Conservation (phyloP, 2,329 filamentous ascomycete species). For the Proliferodiscus dingleyae region DNA sequence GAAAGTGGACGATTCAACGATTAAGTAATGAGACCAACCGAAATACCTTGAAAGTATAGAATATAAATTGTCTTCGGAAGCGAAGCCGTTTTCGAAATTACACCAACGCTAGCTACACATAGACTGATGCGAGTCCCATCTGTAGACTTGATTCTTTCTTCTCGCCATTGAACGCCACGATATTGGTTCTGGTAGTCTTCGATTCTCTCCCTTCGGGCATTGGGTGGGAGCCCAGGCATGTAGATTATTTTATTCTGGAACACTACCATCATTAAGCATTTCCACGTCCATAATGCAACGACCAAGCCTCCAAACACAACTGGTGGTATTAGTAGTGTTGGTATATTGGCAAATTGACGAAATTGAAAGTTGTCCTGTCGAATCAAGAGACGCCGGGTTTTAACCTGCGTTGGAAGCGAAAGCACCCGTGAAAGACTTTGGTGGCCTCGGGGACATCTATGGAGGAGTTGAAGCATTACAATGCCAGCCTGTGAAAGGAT, state of each 20-base stretch:
- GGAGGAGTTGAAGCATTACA: no score
- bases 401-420: no score
- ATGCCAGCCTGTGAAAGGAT: no score
- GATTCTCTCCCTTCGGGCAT: conserved; percentile 62
- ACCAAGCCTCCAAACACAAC: conserved; percentile 62
- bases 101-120: conserved; percentile 38
- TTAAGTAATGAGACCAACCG: no score
- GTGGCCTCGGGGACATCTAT: no score
- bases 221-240: conserved; percentile 70
- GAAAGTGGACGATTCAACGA: no score
- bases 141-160: conserved; percentile 52
- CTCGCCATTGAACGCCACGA: conserved; percentile 60
- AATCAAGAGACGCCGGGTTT: background rate
- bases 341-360: conserved; percentile 16
- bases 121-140: conserved; percentile 64
- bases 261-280: conserved; percentile 68
- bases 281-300: conserved; percentile 58
- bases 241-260: conserved; percentile 82
- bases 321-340: conserved; percentile 42
- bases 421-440: no score
- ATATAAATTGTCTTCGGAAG: conserved; percentile 41
- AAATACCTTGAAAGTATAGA: conserved; percentile 54
- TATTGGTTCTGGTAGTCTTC: conserved; percentile 57
- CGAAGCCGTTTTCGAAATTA: background rate
- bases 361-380: conserved; percentile 7